Evolutionary conservation across 73 alveolate genomes (phyloP).

Genomic region (Paramecium caudatum): DNA sequence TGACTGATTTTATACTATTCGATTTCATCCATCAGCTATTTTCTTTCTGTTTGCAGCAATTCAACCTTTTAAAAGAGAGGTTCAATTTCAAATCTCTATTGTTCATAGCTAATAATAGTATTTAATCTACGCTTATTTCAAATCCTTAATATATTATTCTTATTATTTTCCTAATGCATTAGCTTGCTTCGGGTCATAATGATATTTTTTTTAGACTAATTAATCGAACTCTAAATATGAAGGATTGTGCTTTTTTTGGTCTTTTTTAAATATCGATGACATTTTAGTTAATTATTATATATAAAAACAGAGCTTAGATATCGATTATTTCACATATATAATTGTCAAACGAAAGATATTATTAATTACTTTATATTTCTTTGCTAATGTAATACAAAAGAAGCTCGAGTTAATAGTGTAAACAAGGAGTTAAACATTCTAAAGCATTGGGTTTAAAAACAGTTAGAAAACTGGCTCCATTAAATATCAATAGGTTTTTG

Average conservation of each 20-base stretch:
- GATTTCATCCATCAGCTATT: constrained; percentile 59
- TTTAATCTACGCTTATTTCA: not conserved
- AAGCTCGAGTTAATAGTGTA: too few species aligned
- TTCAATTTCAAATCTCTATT: constrained; percentile 33
- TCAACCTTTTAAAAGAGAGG: constrained; percentile 26
- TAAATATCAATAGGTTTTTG: too few species aligned
- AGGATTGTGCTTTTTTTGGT: not conserved
- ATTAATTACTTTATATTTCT: too few species aligned
- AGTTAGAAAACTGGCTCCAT: too few species aligned
- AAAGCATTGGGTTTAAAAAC: too few species aligned
- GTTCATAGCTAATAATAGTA: constrained; percentile 35
- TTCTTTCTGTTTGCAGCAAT: constrained; percentile 2
- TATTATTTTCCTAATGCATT: not conserved
- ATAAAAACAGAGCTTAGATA: too few species aligned
- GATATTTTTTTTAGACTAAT: not conserved
- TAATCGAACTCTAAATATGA: constrained; percentile 24
- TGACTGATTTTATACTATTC: constrained; percentile 52
- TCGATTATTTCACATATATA: too few species aligned
- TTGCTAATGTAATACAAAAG: too few species aligned
- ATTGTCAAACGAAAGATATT: too few species aligned
- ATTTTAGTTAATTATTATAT: not conserved
- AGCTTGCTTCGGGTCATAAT: constrained; percentile 1
- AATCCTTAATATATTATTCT: constrained; percentile 31
- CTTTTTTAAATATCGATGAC: not conserved
- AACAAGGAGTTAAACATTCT: too few species aligned